Evolutionary conservation across 495 filamentous ascomycete genomes (phyloP), one percentile per base, ranked within the genome.

Genomic region (Daldinia bambusicola): DNA sequence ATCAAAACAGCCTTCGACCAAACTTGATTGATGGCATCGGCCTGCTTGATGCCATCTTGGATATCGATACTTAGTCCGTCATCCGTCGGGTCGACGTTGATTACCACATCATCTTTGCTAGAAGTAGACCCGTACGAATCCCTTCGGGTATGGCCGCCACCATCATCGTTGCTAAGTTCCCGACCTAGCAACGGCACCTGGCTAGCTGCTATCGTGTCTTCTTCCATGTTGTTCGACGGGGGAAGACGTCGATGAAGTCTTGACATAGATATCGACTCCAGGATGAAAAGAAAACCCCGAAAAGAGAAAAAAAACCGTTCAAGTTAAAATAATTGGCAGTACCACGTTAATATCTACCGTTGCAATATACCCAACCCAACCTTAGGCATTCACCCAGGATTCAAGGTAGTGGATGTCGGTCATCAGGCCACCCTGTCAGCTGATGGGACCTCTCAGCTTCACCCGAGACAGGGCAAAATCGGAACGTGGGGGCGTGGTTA

Each of bases 21-120:
- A 12, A 80, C 77, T 52, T 79, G 65, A 26, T 84, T 83, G 7
- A 83, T 77, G 34, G 81, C 83, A 60, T 86, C 83, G 48, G 78
- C 76, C 20, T 81, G 78, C 61, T 78, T 75, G 31, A 86, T 76
- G 69, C 84, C 84, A 53, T 74, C 67, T 53, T 81, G 80, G 18
- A 61, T 26, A 10, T 37, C 12, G 20, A 40, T 38, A 26, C 48
- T 56, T 13, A 45, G 22, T 50, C 56, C 65, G 14, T 75, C 69
- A 9, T 68, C 82, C 67, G 75, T 84, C 13, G 72, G 34, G 18
- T 63, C 34, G 37, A 67, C 16, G 2, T 52, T 58, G 30, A 72
- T 48, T 4, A 64, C 50, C 30, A 53, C 60, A 55, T 70, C 67
- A 48, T 74, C 62, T 63, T 74, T 74, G 62, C 61, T 70, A 6